phyloP scores from a whole-genome alignment of 495 filamentous ascomycete species.

The Xylaria longipes region DNA sequence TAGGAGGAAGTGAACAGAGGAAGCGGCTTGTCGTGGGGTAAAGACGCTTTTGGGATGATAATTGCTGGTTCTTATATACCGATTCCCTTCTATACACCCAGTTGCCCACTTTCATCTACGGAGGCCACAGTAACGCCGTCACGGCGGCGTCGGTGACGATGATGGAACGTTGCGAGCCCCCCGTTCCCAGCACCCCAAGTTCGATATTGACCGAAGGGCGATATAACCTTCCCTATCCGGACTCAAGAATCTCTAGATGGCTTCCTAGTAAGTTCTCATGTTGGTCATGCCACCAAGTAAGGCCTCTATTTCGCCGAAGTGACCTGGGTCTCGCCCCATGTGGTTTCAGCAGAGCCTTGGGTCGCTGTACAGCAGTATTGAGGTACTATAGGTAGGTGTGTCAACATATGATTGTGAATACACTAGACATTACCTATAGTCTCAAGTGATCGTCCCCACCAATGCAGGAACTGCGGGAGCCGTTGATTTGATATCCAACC shows the following conservation, averaged over 20 bases:
- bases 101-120: not conserved
- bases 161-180: slow-evolving; percentile 11
- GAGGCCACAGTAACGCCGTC: not conserved
- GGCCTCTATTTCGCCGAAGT: slow-evolving; percentile 24
- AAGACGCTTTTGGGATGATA: not conserved
- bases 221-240: slow-evolving; percentile 25
- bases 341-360: slow-evolving; percentile 7
- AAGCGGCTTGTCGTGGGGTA: not conserved
- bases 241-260: not conserved
- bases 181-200: not conserved
- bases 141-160: not conserved
- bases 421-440: not conserved
- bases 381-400: not conserved
- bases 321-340: not conserved
- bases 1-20: not conserved
- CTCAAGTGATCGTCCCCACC: slow-evolving; percentile 3
- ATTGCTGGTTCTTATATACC: slow-evolving; percentile 3
- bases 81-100: not conserved
- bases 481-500: slow-evolving; percentile 15
- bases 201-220: not conserved
- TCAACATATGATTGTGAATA: not conserved
- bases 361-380: not conserved
- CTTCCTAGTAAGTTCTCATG: not conserved
- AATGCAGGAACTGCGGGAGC: slow-evolving; percentile 14
- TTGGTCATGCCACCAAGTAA: slow-evolving; percentile 19